phyloP scores from a whole-genome alignment of 495 filamentous ascomycete species.

The Bryoglossum gracile region DNA sequence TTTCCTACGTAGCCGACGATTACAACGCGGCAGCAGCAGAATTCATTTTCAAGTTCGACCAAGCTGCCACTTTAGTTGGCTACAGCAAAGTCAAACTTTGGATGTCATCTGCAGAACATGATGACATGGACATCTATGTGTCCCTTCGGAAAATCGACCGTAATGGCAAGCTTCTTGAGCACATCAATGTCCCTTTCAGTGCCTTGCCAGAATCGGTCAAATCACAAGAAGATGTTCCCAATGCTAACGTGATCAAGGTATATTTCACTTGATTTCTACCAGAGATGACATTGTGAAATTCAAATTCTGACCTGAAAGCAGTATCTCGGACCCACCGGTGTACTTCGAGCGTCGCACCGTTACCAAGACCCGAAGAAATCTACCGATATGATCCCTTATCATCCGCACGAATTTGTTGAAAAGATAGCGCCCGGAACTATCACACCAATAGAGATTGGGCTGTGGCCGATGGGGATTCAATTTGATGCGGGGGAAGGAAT shows the following conservation, averaged over 20 bases:
- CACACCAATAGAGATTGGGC: not conserved
- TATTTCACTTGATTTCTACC: too few relatives aligned
- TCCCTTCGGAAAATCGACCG: conserved; percentile 33
- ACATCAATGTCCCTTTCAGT: conserved; percentile 31
- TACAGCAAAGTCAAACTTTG: conserved; percentile 23
- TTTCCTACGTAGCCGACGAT: too few relatives aligned
- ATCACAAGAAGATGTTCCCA: too few relatives aligned
- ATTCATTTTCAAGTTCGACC: conserved; percentile 25
- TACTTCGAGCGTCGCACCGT: not conserved
- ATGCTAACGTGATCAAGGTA: too few relatives aligned
- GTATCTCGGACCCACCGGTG: not conserved
- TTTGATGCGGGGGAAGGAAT: not conserved
- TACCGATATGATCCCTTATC: not conserved
- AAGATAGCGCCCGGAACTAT: not conserved
- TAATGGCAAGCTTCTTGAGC: conserved; percentile 29
- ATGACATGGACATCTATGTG: conserved; percentile 37
- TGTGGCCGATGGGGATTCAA: not conserved
- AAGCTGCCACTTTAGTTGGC: conserved; percentile 27
- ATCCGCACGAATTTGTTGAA: not conserved
- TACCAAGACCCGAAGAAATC: not conserved
- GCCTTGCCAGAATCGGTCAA: too few relatives aligned
- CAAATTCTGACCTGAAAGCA: too few relatives aligned
- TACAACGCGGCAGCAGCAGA: not conserved
- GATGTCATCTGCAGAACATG: conserved; percentile 32
- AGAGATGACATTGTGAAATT: too few relatives aligned